Base-by-base conservation (phyloP, 495 filamentous ascomycete genomes). In the Aspergillus homomorphus region DNA sequence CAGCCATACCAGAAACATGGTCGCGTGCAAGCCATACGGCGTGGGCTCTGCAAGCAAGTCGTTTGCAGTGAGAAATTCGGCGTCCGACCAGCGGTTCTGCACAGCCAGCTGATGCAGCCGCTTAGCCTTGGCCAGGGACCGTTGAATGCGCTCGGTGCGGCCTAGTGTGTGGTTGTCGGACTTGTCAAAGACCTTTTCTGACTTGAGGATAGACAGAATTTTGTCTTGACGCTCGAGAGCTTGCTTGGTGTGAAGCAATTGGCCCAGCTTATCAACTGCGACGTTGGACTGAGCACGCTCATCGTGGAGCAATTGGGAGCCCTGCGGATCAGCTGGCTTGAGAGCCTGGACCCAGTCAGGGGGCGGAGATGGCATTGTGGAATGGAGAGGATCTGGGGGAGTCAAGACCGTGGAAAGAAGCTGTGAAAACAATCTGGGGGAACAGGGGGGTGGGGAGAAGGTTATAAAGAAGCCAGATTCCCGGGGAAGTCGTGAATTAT, bases 141-240 rank as follows among this genome's bases (percentile, higher is more conserved):
- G 80, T 65, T 86, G 78, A 60, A 89, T 82, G 21, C 80, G 77
- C 57, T 86, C 84, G n/a, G 83, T 79, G 41, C 86, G 76, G 50
- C 86, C 85, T 54, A 80, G 71, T 52, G 83, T 83, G 69, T 88
- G 85, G 61, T 88, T 89, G 59, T 85, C 82, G 4, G 81, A 83
- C 67, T 88, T 89, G 67, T 88, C 83, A 59, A 89, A 89, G 46
- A 87, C 80, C 61, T 82, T 78, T 51, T 89, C 84, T 0, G 74
- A 59, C 63, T 83, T 69, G 5, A 89, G 76, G 9, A 87, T 69
- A 15, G 76, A 61, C 14, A 89, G 67, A 9, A 89, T 71, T 9
- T 70, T 67, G 6, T 79, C 62, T 63, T 84, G 82, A 24, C 80
- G 74, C 22, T 82, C 71, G 15, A 88, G 66, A 3, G 73, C 68